Base-by-base conservation (phyloP, 1,284 basidiomycete species). In the Tilletia horrida region DNA sequence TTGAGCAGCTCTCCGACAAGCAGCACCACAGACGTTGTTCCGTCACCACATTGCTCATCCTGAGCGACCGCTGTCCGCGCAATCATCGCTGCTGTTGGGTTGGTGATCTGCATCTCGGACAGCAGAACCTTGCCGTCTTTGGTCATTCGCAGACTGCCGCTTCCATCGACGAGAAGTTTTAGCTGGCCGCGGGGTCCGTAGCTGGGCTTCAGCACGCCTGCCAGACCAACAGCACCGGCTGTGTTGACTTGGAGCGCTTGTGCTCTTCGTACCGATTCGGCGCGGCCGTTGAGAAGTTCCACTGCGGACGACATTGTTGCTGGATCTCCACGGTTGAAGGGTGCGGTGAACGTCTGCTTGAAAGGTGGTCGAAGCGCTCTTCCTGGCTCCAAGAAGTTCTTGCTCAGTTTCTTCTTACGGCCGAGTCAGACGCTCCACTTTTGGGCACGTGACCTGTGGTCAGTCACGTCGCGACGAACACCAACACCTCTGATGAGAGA, bases 101-200 rank as follows among this genome's bases (percentile, higher is more conserved):
- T 98, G 84, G 87, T 76, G 79, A 99, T 99, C 85, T 98, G 96
- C 96, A 99, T 99, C 85, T 99, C 96, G 50, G 94, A 97, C 66
- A 99, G 87, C 66, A 99, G 85, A 55, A 97, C 95, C 85, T 98
- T 98, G 76, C 96, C 96, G 82, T 98, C 96, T 86, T 98, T 99
- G 76, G 96, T 98, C 92, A 99, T 96, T 87, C 97, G 98, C 84
- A 99, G 94, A 85, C 96, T 93, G 16, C 96, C 96, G n/a, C 94
- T 87, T 69, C 96, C 96, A 83, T 98, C 96, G 61, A 99, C 96
- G 59, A 99, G 89, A 94, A 99, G 97, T 86, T 99, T 99, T 76
- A 97, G 88, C 2, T 95, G 97, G 69, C 76, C 68, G 67, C 70
- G 66, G 29, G 71, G 76, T 90, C 95, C 95, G 70, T 98, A 86